Evolutionary conservation across 2,329 filamentous ascomycete genomes (phyloP).

Genomic region (Bipolaris zeicola): DNA sequence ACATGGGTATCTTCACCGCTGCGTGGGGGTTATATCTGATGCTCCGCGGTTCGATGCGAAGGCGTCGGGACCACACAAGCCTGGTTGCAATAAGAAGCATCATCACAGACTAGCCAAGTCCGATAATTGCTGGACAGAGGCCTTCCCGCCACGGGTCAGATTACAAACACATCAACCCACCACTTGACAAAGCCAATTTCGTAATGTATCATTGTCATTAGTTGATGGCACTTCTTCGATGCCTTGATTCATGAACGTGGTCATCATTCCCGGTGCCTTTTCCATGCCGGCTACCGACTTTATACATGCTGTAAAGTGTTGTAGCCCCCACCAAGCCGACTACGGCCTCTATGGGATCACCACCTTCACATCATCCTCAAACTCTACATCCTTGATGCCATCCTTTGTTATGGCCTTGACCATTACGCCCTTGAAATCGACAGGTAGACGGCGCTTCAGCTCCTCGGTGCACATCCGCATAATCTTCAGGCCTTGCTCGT

Average conservation of each 20-base stretch:
- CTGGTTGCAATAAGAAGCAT: too few species aligned
- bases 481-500: constrained; percentile 89
- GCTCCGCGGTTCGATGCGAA: background rate
- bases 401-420: constrained; percentile 97
- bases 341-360: constrained; percentile 59
- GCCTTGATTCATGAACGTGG: constrained; percentile 9
- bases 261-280: constrained; percentile 6
- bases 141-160: background rate
- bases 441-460: constrained; percentile 92
- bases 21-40: background rate
- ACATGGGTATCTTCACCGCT: background rate
- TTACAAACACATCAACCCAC: background rate
- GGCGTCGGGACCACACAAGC: background rate
- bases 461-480: constrained; percentile 95
- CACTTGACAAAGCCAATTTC: background rate
- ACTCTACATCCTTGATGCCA: constrained; percentile 82
- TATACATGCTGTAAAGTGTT: constrained; percentile 5
- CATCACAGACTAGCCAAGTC: background rate
- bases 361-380: constrained; percentile 78
- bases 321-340: background rate
- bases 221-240: constrained; percentile 8
- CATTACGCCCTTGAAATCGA: constrained; percentile 95
- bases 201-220: constrained; percentile 10
- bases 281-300: constrained; percentile 2
- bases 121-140: background rate